A percentile compares a stretch with the other conserved stretches of the same genome.
Conservation (phyloP, 1,284 basidiomycete genomes). For the Moesziomyces antarcticus region DNA sequence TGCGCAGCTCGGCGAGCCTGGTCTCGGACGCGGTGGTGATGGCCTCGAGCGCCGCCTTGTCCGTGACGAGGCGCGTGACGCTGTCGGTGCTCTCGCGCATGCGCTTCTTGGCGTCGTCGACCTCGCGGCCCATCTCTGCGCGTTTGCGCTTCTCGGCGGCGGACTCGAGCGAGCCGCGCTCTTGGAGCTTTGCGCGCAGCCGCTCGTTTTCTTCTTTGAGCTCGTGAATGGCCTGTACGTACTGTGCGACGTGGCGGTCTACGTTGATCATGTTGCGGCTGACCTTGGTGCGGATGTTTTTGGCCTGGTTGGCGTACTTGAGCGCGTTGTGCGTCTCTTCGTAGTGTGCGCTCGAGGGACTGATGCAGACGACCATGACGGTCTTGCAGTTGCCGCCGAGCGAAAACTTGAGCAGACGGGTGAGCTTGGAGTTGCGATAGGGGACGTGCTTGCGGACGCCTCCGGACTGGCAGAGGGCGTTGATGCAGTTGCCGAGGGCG, state of each 20-base stretch:
- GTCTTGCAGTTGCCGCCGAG: constrained; percentile 68
- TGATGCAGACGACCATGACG: constrained; percentile 68
- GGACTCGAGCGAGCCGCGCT: constrained; percentile 68
- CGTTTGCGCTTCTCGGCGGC: constrained; percentile 73
- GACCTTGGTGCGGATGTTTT: constrained; percentile 68
- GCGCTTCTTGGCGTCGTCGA: constrained; percentile 75
- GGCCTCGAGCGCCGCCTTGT: constrained; percentile 76
- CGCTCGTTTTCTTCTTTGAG: constrained; percentile 85
- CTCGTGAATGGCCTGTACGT: constrained; percentile 87
- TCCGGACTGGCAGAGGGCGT: constrained; percentile 65
- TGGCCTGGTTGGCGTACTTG: constrained; percentile 68
- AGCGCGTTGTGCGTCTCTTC: constrained; percentile 68
- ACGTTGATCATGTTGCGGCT: constrained; percentile 66
- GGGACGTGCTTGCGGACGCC: constrained; percentile 58
- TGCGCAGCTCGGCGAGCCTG: constrained; percentile 76
- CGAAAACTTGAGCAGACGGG: constrained; percentile 67
- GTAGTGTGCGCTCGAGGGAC: constrained; percentile 65
- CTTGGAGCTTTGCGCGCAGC: constrained; percentile 84
- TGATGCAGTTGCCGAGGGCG: constrained; percentile 67
- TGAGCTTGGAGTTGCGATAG: constrained; percentile 67
- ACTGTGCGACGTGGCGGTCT: constrained; percentile 67
- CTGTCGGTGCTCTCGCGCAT: constrained; percentile 75
- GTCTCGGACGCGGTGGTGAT: constrained; percentile 80
- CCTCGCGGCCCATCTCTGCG: constrained; percentile 72
- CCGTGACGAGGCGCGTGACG: constrained; percentile 66